A percentile compares a stretch with the other conserved stretches of the same genome.
These are phyloP conservation scores for Solanum raphanifolium DNA, from an alignment of 257 asterid genomes.

Conservation along the genomic window DNA sequence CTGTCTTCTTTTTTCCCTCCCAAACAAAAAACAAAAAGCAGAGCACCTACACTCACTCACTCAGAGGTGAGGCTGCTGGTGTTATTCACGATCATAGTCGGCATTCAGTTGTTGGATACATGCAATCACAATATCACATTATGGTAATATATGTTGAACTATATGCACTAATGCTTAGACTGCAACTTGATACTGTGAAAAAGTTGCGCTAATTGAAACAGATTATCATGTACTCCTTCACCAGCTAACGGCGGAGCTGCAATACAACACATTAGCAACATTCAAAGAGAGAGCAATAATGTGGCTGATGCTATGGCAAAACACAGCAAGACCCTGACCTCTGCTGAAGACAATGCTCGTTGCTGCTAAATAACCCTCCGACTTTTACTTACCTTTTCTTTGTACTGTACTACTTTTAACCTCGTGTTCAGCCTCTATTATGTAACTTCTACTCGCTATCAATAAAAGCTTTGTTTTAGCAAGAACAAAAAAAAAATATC, in stretches of 20 bases:
- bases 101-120: not conserved
- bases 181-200: not conserved
- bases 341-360: not conserved
- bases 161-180: not conserved
- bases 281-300: not conserved
- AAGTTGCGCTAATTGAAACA: not conserved
- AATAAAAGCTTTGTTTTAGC: not conserved
- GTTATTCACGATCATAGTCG: not conserved
- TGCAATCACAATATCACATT: not conserved
- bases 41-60: not conserved
- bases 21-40: not conserved
- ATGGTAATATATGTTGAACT: not conserved
- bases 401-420: not conserved
- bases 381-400: not conserved
- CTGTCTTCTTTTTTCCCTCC: not conserved
- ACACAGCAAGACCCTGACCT: not conserved
- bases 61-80: not conserved
- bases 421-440: not conserved
- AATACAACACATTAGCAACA: not conserved
- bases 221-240: not conserved
- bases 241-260: not conserved
- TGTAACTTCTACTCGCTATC: not conserved
- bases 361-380: not conserved
- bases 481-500: not conserved
- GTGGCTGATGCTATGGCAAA: not conserved